These are phyloP conservation scores for Phtheirospermum japonicum DNA, from an alignment of 257 asterid genomes.

Conservation along the genomic window DNA sequence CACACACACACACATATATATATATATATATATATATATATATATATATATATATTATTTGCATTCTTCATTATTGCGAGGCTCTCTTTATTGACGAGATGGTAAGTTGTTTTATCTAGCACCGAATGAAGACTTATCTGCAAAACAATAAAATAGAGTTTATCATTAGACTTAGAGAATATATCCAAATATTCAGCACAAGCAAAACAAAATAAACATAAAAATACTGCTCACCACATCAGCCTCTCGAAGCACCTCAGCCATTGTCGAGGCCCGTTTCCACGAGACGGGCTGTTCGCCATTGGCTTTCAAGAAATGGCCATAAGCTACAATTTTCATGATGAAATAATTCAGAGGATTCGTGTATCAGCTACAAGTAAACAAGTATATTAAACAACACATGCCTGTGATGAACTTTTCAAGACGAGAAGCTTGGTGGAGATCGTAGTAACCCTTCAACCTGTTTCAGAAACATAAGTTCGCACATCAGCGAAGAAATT, in stretches of 20 bases:
- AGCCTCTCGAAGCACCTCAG: no score
- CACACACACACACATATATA: no score
- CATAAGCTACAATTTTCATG: constrained; percentile 64
- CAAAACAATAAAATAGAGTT: no score
- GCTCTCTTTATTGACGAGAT: no score
- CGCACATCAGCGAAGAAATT: constrained; percentile 19
- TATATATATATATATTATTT: constrained; percentile 9
- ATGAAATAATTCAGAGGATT: neutral
- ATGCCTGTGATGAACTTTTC: constrained; percentile 89
- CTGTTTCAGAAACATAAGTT: constrained; percentile 33
- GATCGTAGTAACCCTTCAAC: constrained; percentile 93
- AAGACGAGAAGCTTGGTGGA: constrained; percentile 91
- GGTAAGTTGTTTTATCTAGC: no score
- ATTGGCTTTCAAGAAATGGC: constrained; percentile 79
- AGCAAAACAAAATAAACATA: neutral
- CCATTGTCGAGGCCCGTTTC: no score
- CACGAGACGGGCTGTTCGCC: no score
- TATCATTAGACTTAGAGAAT: neutral
- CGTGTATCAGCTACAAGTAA: neutral
- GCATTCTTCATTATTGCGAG: constrained; percentile 95
- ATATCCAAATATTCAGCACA: neutral
- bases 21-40: no score
- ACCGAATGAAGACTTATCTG: no score
- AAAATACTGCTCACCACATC: no score
- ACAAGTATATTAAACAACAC: constrained; percentile 17